Conservation (phyloP, 108 stramenopile species). For the Discostella stelligeroides region DNA sequence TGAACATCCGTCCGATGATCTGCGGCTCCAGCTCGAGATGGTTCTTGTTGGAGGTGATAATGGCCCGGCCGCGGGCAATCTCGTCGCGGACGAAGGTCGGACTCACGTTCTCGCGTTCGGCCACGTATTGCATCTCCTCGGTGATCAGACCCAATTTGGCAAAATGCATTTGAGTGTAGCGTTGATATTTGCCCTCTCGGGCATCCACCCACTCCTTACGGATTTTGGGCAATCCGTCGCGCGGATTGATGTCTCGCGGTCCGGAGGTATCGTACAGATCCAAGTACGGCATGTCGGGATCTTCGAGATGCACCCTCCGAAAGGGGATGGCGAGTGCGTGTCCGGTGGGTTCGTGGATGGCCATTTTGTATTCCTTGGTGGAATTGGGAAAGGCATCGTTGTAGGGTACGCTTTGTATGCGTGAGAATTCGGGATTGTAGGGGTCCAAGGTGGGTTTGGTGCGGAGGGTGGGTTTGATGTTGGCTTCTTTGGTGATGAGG, state of each 20-base stretch:
- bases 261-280: constrained; percentile 89
- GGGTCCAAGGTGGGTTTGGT: constrained; percentile 75
- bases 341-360: constrained; percentile 65
- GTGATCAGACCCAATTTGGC: constrained; percentile 80
- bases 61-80: constrained; percentile 83
- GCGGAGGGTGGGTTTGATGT: constrained; percentile 56
- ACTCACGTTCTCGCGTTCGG: constrained; percentile 73
- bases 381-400: constrained; percentile 68
- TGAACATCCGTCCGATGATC: constrained; percentile 91
- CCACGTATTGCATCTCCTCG: constrained; percentile 84
- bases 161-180: constrained; percentile 88
- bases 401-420: constrained; percentile 59
- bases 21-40: constrained; percentile 87
- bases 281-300: constrained; percentile 62
- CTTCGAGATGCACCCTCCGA: constrained; percentile 80
- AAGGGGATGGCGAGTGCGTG: constrained; percentile 74
- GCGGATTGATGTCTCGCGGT: constrained; percentile 68
- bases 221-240: constrained; percentile 75
- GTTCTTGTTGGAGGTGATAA: constrained; percentile 81
- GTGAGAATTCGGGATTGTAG: constrained; percentile 73
- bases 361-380: constrained; percentile 70
- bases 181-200: constrained; percentile 69
- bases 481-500: constrained; percentile 68
- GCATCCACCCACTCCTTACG: constrained; percentile 70
- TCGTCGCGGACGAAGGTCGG: constrained; percentile 83